A percentile compares a stretch with the other conserved stretches of the same genome.
Evolutionary conservation across 352 stramenopile genomes (phyloP).

Genomic region (Globisporangium canariense): DNA sequence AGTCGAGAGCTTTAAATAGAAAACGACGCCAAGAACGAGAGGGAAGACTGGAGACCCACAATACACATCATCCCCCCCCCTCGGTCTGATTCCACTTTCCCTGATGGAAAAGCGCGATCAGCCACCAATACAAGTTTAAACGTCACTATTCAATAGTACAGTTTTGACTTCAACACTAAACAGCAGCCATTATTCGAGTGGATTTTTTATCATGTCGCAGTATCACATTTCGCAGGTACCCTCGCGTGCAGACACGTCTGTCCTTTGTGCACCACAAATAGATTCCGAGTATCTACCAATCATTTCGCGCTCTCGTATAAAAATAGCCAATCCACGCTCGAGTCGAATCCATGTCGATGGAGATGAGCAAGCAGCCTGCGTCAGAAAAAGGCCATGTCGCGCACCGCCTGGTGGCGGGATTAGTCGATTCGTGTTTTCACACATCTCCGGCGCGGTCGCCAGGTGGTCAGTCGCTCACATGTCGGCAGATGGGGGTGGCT

Average conservation of each 20-base stretch:
- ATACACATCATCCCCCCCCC: neutral
- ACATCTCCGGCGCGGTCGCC: neutral
- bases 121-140: neutral
- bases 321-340: neutral
- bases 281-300: neutral
- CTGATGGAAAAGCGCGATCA: neutral
- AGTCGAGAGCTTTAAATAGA: neutral
- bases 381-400: neutral
- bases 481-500: no score
- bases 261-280: neutral
- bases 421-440: slow-evolving; percentile 5
- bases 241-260: neutral
- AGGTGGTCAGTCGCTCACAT: neutral
- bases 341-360: neutral
- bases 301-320: neutral
- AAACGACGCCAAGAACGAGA: neutral
- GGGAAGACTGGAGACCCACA: neutral
- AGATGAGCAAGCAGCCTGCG: neutral
- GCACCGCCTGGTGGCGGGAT: slow-evolving; percentile 5
- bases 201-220: slow-evolving; percentile 11
- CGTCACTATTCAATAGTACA: neutral
- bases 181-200: neutral
- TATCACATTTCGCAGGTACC: neutral
- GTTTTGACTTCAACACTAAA: neutral
- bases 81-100: neutral